Base-by-base conservation (phyloP, 1,139 yeast genomes). In the Hyphopichia khmerensis region DNA sequence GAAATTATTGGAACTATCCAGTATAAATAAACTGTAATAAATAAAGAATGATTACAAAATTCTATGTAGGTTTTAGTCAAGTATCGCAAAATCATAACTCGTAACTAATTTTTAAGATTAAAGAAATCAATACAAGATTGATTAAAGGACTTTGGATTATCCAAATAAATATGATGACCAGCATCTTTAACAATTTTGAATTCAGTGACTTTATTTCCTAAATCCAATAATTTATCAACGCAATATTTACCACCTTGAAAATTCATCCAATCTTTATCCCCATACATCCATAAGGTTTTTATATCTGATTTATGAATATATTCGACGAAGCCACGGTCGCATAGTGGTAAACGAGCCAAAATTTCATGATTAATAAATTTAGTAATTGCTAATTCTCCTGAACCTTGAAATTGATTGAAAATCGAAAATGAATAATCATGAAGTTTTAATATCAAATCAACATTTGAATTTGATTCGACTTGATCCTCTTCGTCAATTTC, bases 181-280 rank as follows among this genome's bases (percentile, higher is more conserved):
- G 77, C 75, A 52, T 65, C 57, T 26, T 58, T 46, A n/a, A 72
- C 50, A 9, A 64, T 46, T 37, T 51, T 44, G 40, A 60, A 67
- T 3, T 49, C 45, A 4, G 64, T 45, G 15, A 58, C 41, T 3
- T 51, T 43, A 9, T 54, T 51, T 9, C 56, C 59, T 31, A 50
- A 40, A 7, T 47, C 45, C 11, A 47, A 35, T 3, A 72, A 50
- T 36, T 60, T 55, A 7, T 66, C 59, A 41, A 51, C 56, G 21
- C 72, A 63, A 45, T 64, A 62, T 42, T 61, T 52, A 1, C 78
- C 78, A 2, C 78, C 78, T 21, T 62, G 62, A 6, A 48, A 39
- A 43, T 72, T 72, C 77, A 72, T 72, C 77, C 77, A 72, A 46
- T 72, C 76, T 35, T 63, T 64, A 10, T 68, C 75, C 1, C 76